Evolutionary conservation across 768 basidiomycete species (phyloP).

Genomic region (Macrocybe gigantea): DNA sequence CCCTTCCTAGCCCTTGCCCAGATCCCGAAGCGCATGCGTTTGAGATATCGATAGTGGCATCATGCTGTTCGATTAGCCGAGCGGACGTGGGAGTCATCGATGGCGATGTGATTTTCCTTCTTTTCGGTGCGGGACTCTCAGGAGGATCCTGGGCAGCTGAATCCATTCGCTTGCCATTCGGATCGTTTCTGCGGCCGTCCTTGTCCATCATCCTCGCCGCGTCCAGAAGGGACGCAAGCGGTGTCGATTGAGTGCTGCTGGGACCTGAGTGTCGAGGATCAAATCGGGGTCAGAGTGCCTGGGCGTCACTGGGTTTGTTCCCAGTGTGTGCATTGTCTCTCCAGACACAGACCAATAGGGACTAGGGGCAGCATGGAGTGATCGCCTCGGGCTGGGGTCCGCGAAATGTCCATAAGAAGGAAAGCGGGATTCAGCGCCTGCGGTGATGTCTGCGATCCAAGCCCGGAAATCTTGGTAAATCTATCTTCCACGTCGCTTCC

Average conservation of each 20-base stretch:
- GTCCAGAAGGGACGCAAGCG: constrained; percentile 51
- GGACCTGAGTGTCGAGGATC: not conserved
- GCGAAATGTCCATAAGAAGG: not conserved
- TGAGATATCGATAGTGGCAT: constrained; percentile 1
- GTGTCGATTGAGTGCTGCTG: constrained; percentile 21
- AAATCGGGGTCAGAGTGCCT: too few relatives aligned
- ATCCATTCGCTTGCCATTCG: constrained; percentile 13
- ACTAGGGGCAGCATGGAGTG: too few relatives aligned
- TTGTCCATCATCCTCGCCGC: constrained; percentile 52
- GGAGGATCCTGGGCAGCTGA: constrained; percentile 20
- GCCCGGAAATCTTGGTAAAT: not conserved
- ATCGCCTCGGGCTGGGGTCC: not conserved
- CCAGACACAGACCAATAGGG: too few relatives aligned
- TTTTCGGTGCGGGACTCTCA: constrained; percentile 29
- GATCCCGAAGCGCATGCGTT: constrained; percentile 5
- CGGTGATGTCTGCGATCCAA: constrained; percentile 9
- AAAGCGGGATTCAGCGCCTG: constrained; percentile 17
- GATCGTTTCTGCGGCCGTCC: constrained; percentile 18
- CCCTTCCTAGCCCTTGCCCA: constrained; percentile 17
- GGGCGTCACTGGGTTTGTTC: not conserved
- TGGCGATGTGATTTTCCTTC: constrained; percentile 20
- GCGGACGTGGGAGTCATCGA: constrained; percentile 1
- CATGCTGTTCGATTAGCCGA: constrained; percentile 1
- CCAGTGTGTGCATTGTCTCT: constrained; percentile 4
- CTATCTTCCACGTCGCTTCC: too few relatives aligned